Conservation (phyloP, 805 yeast species). For the Kodamaea kaohsiungensis region DNA sequence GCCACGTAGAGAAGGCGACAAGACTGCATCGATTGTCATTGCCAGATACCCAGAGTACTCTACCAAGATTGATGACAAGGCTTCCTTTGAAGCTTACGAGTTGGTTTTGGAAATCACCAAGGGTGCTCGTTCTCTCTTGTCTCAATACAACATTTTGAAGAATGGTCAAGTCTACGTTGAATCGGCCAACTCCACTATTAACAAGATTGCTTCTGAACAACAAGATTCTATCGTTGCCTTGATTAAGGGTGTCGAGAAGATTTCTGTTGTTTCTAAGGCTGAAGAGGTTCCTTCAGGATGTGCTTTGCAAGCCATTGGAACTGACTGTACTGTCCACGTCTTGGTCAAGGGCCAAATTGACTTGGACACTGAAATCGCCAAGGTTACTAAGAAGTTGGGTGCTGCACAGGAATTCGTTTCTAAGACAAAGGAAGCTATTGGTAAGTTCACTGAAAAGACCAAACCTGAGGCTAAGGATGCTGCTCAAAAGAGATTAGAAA, state of each 20-base stretch:
- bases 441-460: slow-evolving; percentile 87
- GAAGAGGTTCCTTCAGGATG: slow-evolving; percentile 83
- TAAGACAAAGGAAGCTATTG: slow-evolving; percentile 68
- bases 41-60: slow-evolving; percentile 77
- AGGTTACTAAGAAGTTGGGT: slow-evolving; percentile 74
- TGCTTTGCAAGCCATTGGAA: slow-evolving; percentile 78
- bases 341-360: slow-evolving; percentile 94
- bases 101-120: slow-evolving; percentile 83
- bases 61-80: slow-evolving; percentile 58
- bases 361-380: slow-evolving; percentile 84
- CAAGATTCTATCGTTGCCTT: slow-evolving; percentile 85
- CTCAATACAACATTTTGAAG: slow-evolving; percentile 87
- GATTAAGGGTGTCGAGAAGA: slow-evolving; percentile 84
- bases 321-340: slow-evolving; percentile 82
- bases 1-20: slow-evolving; percentile 80
- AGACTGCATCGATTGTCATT: slow-evolving; percentile 67
- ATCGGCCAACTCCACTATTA: slow-evolving; percentile 49
- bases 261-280: slow-evolving; percentile 58
- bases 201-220: slow-evolving; percentile 63
- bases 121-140: slow-evolving; percentile 85
- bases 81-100: slow-evolving; percentile 76
- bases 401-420: slow-evolving; percentile 61
- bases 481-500: slow-evolving; percentile 67
- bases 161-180: slow-evolving; percentile 86
- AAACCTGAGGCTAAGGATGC: slow-evolving; percentile 76